phyloP scores from a whole-genome alignment of 305 asterid species.

The Plantago coronopus region DNA sequence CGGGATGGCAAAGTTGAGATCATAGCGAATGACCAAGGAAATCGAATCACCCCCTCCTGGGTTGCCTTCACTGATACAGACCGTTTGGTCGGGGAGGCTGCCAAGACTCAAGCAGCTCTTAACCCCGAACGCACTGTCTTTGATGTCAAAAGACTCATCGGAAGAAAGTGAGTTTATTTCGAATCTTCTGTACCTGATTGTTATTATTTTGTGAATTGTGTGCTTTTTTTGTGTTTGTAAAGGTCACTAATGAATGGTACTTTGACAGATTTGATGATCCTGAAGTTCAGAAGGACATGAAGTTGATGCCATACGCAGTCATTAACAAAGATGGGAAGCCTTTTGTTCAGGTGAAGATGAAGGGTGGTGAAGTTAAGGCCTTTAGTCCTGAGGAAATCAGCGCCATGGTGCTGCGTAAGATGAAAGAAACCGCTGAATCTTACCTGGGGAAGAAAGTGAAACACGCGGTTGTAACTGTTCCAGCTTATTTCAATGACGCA shows the following conservation, averaged over 20 bases:
- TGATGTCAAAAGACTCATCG: constrained; percentile 4
- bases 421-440: constrained; percentile 11
- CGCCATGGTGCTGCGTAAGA: constrained; percentile 7
- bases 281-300: constrained; percentile 9
- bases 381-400: constrained; percentile 12
- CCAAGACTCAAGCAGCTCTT: constrained; percentile 4
- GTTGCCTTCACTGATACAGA: not conserved
- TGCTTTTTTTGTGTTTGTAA: no score
- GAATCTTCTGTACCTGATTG: not conserved
- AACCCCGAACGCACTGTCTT: constrained; percentile 3
- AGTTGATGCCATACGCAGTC: not conserved
- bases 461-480: constrained; percentile 3
- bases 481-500: constrained; percentile 9
- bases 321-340: constrained; percentile 5
- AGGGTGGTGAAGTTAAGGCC: constrained; percentile 1
- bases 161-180: not conserved
- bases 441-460: constrained; percentile 10
- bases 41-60: constrained; percentile 1
- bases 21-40: constrained; percentile 9
- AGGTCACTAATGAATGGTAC: no score
- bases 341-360: not conserved
- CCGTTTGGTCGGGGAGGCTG: constrained; percentile 3
- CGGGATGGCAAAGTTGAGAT: constrained; percentile 1
- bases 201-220: not conserved
- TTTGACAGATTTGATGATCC: constrained; percentile 7